Evolutionary conservation across 2,329 filamentous ascomycete species (phyloP).

Genomic region (Epichloe bromicola): DNA sequence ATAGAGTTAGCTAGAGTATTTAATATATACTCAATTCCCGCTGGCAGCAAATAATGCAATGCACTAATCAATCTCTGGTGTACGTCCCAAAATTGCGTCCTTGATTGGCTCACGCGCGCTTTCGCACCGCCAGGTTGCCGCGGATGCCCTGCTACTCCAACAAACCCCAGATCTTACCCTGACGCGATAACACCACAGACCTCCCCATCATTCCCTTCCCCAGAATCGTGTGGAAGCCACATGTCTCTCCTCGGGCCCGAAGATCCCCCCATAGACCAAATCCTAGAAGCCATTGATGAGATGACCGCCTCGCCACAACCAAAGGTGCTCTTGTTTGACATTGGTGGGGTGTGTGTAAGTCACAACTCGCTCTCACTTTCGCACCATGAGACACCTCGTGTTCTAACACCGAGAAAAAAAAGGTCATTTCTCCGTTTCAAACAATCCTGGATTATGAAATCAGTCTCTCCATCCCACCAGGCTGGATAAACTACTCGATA

Average conservation of each 20-base stretch:
- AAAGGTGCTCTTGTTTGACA: slow-evolving; percentile 80
- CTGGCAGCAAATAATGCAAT: too few relatives aligned
- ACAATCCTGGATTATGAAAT: slow-evolving; percentile 85
- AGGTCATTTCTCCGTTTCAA: slow-evolving; percentile 88
- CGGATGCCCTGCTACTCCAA: background rate
- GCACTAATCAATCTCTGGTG: background rate
- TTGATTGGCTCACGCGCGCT: background rate
- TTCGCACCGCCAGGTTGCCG: background rate
- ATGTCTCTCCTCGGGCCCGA: slow-evolving; percentile 2
- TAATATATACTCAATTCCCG: too few relatives aligned
- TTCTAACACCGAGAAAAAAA: background rate
- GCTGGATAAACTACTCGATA: slow-evolving; percentile 88
- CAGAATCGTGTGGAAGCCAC: background rate
- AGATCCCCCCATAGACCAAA: slow-evolving; percentile 9
- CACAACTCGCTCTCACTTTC: background rate
- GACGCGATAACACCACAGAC: background rate
- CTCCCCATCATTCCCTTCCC: background rate
- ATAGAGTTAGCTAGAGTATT: too few relatives aligned
- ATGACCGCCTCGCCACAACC: slow-evolving; percentile 39
- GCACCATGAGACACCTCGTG: background rate
- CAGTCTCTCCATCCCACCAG: slow-evolving; percentile 60
- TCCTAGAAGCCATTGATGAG: slow-evolving; percentile 18
- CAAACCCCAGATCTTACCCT: background rate
- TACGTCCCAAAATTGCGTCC: background rate
- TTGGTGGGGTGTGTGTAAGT: slow-evolving; percentile 92